A percentile compares a stretch with the other conserved stretches of the same genome.
Conservation (phyloP, 208 protist genomes). For the Trypanosoma rangeli region DNA sequence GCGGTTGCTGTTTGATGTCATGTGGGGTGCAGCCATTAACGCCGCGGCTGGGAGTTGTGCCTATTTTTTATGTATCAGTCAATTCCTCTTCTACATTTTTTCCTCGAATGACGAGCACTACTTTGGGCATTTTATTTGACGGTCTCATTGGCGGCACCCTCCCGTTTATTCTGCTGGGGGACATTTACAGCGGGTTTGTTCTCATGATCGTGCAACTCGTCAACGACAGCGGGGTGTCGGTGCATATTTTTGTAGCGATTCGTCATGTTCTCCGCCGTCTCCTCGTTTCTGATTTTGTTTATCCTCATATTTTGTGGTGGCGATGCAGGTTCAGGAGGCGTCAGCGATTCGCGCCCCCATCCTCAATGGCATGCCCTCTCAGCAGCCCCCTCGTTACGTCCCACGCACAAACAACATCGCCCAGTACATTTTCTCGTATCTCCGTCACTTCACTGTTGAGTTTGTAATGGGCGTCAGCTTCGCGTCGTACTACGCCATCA, state of each 20-base stretch:
- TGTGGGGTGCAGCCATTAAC: neutral
- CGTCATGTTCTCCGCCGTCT: conserved; percentile 14
- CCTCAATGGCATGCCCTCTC: neutral
- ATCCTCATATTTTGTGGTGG: conserved; percentile 21
- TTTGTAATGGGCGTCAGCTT: conserved; percentile 19
- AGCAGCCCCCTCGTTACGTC: conserved; percentile 1
- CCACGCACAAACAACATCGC: conserved; percentile 10
- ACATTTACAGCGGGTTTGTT: conserved; percentile 15
- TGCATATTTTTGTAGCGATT: conserved; percentile 13
- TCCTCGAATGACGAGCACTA: conserved; percentile 9
- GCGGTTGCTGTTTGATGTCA: conserved; percentile 1
- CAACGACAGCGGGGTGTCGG: neutral
- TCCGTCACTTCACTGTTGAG: conserved; percentile 12
- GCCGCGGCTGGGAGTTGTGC: conserved; percentile 18
- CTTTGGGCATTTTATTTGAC: conserved; percentile 9
- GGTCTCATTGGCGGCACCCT: conserved; percentile 11
- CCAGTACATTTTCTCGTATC: conserved; percentile 4
- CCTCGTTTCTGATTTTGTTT: conserved; percentile 18
- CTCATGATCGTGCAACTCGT: conserved; percentile 17
- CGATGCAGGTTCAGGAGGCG: conserved; percentile 19
- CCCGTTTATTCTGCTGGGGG: conserved; percentile 15
- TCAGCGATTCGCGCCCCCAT: conserved; percentile 10
- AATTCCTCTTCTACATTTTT: conserved; percentile 12
- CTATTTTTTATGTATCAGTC: conserved; percentile 8
- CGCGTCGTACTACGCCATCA: conserved; percentile 17